A percentile compares a stretch with the other conserved stretches of the same genome.
These are phyloP conservation scores for Ramaria sp. DNA, from an alignment of 768 basidiomycete species.

Conservation along the genomic window DNA sequence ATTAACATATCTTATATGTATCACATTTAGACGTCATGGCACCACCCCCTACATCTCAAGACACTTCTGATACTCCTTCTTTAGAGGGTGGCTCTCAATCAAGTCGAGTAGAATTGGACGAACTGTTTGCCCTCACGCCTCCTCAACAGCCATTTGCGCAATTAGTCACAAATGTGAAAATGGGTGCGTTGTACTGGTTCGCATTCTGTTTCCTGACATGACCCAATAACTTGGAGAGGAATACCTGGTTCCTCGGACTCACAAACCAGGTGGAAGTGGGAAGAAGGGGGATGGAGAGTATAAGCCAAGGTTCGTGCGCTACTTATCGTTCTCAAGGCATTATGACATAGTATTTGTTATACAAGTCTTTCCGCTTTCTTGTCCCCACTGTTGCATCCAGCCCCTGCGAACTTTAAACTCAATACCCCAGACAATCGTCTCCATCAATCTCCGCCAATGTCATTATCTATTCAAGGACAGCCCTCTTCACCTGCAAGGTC, in stretches of 20 bases:
- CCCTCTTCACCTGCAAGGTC: slow-evolving; percentile 15
- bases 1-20: not conserved
- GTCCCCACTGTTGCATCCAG: slow-evolving; percentile 18
- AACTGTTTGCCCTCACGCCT: slow-evolving; percentile 40
- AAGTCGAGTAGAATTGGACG: slow-evolving; percentile 29
- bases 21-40: not conserved
- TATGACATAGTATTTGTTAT: not conserved
- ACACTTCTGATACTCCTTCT: slow-evolving; percentile 28
- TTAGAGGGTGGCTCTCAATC: slow-evolving; percentile 30
- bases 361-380: slow-evolving; percentile 32
- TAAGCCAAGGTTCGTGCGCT: slow-evolving; percentile 6
- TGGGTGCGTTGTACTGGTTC: slow-evolving; percentile 30
- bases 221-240: slow-evolving; percentile 28
- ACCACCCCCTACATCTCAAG: not conserved
- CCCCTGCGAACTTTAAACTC: not conserved
- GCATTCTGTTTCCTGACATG: not conserved
- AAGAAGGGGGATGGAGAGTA: slow-evolving; percentile 3
- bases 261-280: slow-evolving; percentile 31
- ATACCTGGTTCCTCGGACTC: slow-evolving; percentile 40
- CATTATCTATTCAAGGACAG: slow-evolving; percentile 24
- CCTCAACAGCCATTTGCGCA: slow-evolving; percentile 30
- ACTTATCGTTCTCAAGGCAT: not conserved
- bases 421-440: slow-evolving; percentile 9
- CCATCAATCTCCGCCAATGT: slow-evolving; percentile 18
- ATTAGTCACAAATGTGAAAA: slow-evolving; percentile 32